Percentiles rank a stretch among this genome's conserved stretches.
Evolutionary conservation across 2,329 filamentous ascomycete species (phyloP).

Genomic region (Penicillium sp.): DNA sequence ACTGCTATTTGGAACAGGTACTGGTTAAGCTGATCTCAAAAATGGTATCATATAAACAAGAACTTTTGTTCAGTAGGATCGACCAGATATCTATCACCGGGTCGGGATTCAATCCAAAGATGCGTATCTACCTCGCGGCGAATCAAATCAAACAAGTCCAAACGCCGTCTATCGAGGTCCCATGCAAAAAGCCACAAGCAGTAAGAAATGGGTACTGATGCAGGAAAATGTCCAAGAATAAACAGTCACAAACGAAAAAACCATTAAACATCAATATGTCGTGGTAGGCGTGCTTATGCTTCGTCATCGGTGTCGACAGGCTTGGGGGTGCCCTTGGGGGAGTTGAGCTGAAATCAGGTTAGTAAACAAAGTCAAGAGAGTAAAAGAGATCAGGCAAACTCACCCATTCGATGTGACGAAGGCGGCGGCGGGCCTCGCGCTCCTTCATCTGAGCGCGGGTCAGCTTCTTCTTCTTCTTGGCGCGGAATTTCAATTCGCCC

Average conservation of each 20-base stretch:
- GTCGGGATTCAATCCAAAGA: constrained; percentile 5
- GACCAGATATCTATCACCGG: constrained; percentile 8
- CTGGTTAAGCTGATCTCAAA: background rate
- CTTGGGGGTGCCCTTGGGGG: constrained; percentile 79
- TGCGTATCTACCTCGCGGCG: constrained; percentile 19
- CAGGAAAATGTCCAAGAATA: constrained; percentile 17
- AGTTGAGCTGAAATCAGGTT: constrained; percentile 70
- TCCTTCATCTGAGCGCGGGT: constrained; percentile 97
- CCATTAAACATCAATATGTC: constrained; percentile 26
- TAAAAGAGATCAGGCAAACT: constrained; percentile 17
- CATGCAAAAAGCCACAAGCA: constrained; percentile 23
- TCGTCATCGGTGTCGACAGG: constrained; percentile 79
- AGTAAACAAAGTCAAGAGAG: constrained; percentile 7
- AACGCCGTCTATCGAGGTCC: constrained; percentile 30
- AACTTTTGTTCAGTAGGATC: constrained; percentile 20
- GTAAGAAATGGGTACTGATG: constrained; percentile 21
- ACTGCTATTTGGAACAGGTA: background rate
- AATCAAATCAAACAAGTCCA: constrained; percentile 11
- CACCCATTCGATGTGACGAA: constrained; percentile 74
- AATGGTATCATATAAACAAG: constrained; percentile 3
- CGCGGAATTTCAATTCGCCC: constrained; percentile 79
- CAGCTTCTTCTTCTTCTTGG: constrained; percentile 97
- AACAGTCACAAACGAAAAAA: constrained; percentile 13
- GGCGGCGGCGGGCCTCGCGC: constrained; percentile 77
- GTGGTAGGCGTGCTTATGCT: constrained; percentile 36